A percentile compares a stretch with the other conserved stretches of the same genome.
Evolutionary conservation across 2,329 filamentous ascomycete genomes (phyloP).

Genomic region (Scedosporium dehoogii): DNA sequence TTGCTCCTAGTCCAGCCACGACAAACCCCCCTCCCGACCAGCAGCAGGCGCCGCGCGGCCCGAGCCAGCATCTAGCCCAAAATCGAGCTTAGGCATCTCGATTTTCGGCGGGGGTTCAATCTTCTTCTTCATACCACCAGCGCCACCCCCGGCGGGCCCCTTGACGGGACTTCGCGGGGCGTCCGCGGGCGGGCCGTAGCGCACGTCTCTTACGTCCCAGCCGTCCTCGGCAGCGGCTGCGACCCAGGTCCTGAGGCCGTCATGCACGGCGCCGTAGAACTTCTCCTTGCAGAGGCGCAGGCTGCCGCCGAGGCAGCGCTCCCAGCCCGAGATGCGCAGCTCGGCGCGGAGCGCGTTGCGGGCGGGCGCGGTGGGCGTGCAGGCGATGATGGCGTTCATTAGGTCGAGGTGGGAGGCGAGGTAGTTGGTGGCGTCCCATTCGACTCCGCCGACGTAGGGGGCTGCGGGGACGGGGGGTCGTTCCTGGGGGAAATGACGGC

Average conservation of each 20-base stretch:
- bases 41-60: background rate
- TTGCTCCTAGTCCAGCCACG: conserved; percentile 3
- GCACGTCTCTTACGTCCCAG: conserved; percentile 75
- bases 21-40: background rate
- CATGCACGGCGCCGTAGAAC: conserved; percentile 88
- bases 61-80: conserved; percentile 24
- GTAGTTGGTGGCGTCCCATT: conserved; percentile 98
- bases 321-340: conserved; percentile 76
- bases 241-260: conserved; percentile 82
- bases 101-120: conserved; percentile 49
- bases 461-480: conserved; percentile 86
- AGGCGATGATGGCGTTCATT: conserved; percentile 81
- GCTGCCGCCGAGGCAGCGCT: conserved; percentile 77
- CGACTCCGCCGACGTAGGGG: conserved; percentile 91
- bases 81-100: conserved; percentile 48
- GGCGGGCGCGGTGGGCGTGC: conserved; percentile 56
- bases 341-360: conserved; percentile 73
- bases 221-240: conserved; percentile 77
- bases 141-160: conserved; percentile 22
- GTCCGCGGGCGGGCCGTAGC: conserved; percentile 54
- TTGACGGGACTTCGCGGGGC: conserved; percentile 31
- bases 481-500: conserved; percentile 70
- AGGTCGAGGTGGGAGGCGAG: conserved; percentile 87
- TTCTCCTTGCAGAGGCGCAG: conserved; percentile 94
- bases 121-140: conserved; percentile 33